Evolutionary conservation across 768 basidiomycete species (phyloP).

Genomic region (Rhodosporidiobolus odoratus): DNA sequence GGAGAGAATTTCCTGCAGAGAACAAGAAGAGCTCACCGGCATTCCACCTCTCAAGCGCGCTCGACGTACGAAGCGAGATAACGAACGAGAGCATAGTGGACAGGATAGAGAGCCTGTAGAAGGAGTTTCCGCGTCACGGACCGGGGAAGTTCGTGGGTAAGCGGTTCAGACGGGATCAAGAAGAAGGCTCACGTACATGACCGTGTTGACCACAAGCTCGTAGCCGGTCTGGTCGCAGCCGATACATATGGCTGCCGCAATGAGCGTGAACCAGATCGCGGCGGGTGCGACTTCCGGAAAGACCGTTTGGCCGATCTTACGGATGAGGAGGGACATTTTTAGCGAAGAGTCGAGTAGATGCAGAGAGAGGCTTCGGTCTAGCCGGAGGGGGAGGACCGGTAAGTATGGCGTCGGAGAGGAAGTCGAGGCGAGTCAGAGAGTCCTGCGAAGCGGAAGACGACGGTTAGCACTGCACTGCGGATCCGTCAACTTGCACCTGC

Average conservation of each 20-base stretch:
- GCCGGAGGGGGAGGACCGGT: too few species aligned
- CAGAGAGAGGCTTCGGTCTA: not conserved
- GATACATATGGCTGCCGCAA: not conserved
- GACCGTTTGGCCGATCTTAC: conserved; percentile 28
- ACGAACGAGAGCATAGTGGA: conserved; percentile 25
- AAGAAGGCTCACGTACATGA: not conserved
- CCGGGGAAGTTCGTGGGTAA: not conserved
- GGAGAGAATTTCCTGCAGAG: too few species aligned
- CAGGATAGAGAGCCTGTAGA: conserved; percentile 2
- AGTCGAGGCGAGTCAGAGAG: too few species aligned
- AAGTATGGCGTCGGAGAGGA: too few species aligned
- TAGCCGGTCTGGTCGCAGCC: conserved; percentile 3
- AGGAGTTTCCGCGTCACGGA: too few species aligned
- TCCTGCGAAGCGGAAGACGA: too few species aligned
- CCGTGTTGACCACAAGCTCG: conserved; percentile 19
- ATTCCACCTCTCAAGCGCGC: conserved; percentile 30
- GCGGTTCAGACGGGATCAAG: not conserved
- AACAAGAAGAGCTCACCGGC: too few species aligned
- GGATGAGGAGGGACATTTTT: not conserved
- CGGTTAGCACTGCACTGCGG: too few species aligned
- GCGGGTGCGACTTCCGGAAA: conserved; percentile 16
- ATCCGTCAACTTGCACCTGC: too few species aligned
- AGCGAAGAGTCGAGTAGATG: not conserved
- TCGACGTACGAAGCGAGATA: conserved; percentile 23
- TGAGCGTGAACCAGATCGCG: conserved; percentile 3